Conservation (phyloP, 768 basidiomycete species). For the Crepidotus variabilis region DNA sequence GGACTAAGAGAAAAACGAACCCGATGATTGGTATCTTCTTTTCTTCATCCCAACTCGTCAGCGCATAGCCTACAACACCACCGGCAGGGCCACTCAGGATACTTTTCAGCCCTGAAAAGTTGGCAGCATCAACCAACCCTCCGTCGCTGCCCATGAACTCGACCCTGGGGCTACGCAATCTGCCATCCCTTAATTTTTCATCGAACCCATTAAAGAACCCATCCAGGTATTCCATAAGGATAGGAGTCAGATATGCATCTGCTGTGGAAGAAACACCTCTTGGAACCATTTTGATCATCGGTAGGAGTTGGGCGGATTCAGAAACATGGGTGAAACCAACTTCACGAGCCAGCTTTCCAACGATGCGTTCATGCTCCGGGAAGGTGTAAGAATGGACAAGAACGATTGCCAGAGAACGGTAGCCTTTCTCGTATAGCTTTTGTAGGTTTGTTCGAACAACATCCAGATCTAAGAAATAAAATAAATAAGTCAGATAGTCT, state of each 20-base stretch:
- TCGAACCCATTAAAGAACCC: slow-evolving; percentile 93
- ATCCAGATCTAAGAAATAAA: slow-evolving; percentile 39
- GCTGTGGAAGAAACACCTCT: slow-evolving; percentile 91
- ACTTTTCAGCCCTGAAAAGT: slow-evolving; percentile 91
- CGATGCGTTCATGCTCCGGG: slow-evolving; percentile 74
- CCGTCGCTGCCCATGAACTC: slow-evolving; percentile 98
- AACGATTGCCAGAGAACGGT: slow-evolving; percentile 85
- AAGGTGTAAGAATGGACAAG: slow-evolving; percentile 91
- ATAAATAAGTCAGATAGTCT: background rate
- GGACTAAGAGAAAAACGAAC: slow-evolving; percentile 40
- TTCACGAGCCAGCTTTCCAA: slow-evolving; percentile 70
- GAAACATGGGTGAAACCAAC: slow-evolving; percentile 92
- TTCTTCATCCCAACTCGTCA: slow-evolving; percentile 85
- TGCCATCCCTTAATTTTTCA: slow-evolving; percentile 59
- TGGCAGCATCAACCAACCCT: slow-evolving; percentile 70
- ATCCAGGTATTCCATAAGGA: slow-evolving; percentile 78
- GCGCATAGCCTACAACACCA: slow-evolving; percentile 92
- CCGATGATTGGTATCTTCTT: slow-evolving; percentile 77
- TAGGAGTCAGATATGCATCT: slow-evolving; percentile 93
- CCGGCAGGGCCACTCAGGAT: slow-evolving; percentile 93
- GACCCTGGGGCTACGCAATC: slow-evolving; percentile 60
- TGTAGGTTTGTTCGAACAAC: slow-evolving; percentile 59
- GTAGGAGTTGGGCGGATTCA: slow-evolving; percentile 80
- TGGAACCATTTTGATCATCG: slow-evolving; percentile 95
- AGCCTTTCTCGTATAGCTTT: slow-evolving; percentile 74